Base-by-base conservation (phyloP, 768 basidiomycete species). In the Trametes gibbosa region DNA sequence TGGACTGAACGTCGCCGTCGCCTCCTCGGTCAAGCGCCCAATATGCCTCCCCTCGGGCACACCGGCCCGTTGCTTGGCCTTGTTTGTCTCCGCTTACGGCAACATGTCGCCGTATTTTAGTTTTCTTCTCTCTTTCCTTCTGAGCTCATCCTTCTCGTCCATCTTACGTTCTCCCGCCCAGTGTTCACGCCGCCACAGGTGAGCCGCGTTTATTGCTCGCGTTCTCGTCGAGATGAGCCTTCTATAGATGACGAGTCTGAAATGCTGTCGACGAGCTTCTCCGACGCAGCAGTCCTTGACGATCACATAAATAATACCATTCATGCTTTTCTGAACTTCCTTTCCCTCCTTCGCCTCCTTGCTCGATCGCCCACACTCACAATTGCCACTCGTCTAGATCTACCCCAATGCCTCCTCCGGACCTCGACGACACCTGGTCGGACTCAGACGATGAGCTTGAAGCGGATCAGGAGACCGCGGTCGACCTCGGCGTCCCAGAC, bases 321-420 rank as follows among this genome's bases (percentile, higher is more conserved):
- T 94, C 92, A 94, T 93, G 92, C 90, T 79, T 87, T 79, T 76
- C 92, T 93, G 92, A 92, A 75, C 67, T 66, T 70, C 54, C n/a
- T 23, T 23, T 68, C 63, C 59, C 61, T 46, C 25, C 29, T 19
- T 56, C 53, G 27, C 56, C 58, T 55, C 66, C 49, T 65, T 61
- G 63, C 57, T 53, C 34, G 17, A 48, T 56, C 62, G 43, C 34
- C 56, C 55, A 47, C 29, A 14, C 50, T 51, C 57, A 49, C 24
- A 5, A 32, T 10, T 10, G 47, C 63, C 14, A 19, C 17, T 52
- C 52, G 54, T 55, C 25, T 66, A 71, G 35, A 65, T 50, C 32
- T 50, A 8, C 59, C 51, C 58, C 34, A 24, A 63, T 66, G 65
- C 32, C 65, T 14, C 60, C 58, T 64, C 50, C 83, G 83, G 81